phyloP scores from a whole-genome alignment of 228 moss, liverwort and hornwort genomes.

The Sphagnum magellanicum region DNA sequence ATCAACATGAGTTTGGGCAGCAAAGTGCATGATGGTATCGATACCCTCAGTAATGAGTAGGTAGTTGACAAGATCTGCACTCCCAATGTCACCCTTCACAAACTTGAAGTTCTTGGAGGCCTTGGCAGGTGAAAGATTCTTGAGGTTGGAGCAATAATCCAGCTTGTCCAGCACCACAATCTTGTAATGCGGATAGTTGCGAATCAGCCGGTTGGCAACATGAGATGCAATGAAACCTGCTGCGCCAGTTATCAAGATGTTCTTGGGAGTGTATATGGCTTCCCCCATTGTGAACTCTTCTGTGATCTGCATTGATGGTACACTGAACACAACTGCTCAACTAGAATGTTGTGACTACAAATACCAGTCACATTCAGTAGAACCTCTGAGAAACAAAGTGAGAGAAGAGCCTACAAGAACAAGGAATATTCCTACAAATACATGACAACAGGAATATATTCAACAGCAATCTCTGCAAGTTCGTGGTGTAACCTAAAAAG shows the following conservation, averaged over 20 bases:
- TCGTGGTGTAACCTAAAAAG: no score
- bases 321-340: no score
- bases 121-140: slow-evolving; percentile 60
- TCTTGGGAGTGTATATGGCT: slow-evolving; percentile 51
- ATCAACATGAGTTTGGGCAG: slow-evolving; percentile 83
- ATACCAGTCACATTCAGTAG: no score
- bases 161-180: slow-evolving; percentile 86
- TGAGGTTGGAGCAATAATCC: slow-evolving; percentile 82
- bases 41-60: slow-evolving; percentile 71
- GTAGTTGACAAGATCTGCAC: slow-evolving; percentile 77
- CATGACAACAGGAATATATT: no score
- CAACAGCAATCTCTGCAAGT: no score
- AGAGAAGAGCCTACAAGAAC: no score
- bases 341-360: no score
- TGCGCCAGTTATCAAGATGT: slow-evolving; percentile 74
- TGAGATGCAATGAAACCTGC: slow-evolving; percentile 86
- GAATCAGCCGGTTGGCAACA: slow-evolving; percentile 68
- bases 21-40: slow-evolving; percentile 92
- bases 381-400: no score
- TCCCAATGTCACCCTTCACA: slow-evolving; percentile 80
- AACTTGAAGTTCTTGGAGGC: slow-evolving; percentile 73
- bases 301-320: no score
- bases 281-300: slow-evolving; percentile 30
- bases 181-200: slow-evolving; percentile 77
- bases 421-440: no score